These are phyloP conservation scores for Aspergillus sclerotiicarbonarius DNA, from an alignment of 495 filamentous ascomycete genomes.

Conservation along the genomic window DNA sequence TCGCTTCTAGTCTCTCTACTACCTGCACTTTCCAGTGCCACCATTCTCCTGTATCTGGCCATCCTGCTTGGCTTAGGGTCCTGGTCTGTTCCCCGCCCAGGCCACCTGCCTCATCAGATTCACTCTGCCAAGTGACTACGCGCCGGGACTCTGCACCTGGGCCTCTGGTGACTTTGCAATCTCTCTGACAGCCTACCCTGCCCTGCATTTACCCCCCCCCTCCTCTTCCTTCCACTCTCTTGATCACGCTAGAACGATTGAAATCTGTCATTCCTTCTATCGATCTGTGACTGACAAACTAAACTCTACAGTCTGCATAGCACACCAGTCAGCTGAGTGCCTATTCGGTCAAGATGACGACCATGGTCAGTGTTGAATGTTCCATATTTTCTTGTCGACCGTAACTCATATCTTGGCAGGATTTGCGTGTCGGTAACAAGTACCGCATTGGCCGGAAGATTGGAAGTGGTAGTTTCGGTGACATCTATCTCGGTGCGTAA, in stretches of 20 bases:
- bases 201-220: slow-evolving; percentile 11
- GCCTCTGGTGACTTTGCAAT: too few relatives aligned
- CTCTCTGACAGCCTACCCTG: neutral
- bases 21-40: neutral
- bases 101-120: slow-evolving; percentile 14
- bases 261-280: slow-evolving; percentile 17
- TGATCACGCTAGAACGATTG: slow-evolving; percentile 15
- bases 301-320: slow-evolving; percentile 9
- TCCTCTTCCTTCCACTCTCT: slow-evolving; percentile 17
- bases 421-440: slow-evolving; percentile 99
- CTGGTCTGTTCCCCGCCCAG: slow-evolving; percentile 20
- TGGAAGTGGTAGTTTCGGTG: slow-evolving; percentile 96
- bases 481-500: slow-evolving; percentile 88
- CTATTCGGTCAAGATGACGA: slow-evolving; percentile 44
- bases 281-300: slow-evolving; percentile 5
- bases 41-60: slow-evolving; percentile 1
- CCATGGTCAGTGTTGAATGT: slow-evolving; percentile 36
- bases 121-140: slow-evolving; percentile 2
- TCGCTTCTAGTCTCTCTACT: slow-evolving; percentile 5
- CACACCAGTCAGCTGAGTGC: slow-evolving; percentile 43
- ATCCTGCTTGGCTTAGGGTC: slow-evolving; percentile 5
- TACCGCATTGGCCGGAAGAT: slow-evolving; percentile 99
- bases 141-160: slow-evolving; percentile 1
- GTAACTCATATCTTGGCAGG: slow-evolving; percentile 52
- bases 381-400: neutral